Evolutionary conservation across 2,329 filamentous ascomycete genomes (phyloP), one percentile per base, ranked within the genome.

Genomic region (Cadophora sp.): DNA sequence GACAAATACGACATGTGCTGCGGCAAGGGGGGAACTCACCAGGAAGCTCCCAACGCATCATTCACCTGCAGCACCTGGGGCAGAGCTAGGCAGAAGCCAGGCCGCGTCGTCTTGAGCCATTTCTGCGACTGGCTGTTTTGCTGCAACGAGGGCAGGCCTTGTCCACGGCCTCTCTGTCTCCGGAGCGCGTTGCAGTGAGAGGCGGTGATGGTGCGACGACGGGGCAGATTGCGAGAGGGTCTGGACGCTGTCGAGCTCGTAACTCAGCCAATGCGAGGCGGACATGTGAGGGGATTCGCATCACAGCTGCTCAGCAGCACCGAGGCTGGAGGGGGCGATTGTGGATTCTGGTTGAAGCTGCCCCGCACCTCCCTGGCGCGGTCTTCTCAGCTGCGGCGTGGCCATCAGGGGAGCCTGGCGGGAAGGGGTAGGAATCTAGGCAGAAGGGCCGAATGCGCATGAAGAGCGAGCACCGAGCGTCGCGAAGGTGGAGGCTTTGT

Each of bases 361-460:
- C 16, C 43, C 43, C n/a, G 43, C 43, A n/a, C 13, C 45, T 48
- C 18, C 2, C 24, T 22, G 11, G n/a, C 9, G n/a, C 7, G n/a
- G 4, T 20, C 18, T 20, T 66, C 63, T 69, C 51, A 71, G 68
- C 68, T 70, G 51, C 68, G 62, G 66, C 65, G 59, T 71, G 59
- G 62, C 67, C 58, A 68, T 67, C 33, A 70, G 53, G 65, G 61
- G 62, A 64, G 60, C 66, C 63, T 70, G 24, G 63, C 7, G 43
- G 8, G 14, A 45, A 45, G 16, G 43, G 43, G 43, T 45, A 45
- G 16, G 43, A 45, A 3, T 60, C 62, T 65, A 66, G 64, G 66
- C 39, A 71, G 53, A 70, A 71, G 66, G 60, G 68, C 71, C 63
- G 63, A 72, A 68, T 39, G 68, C 16, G 8, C 16, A 45, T 48